Evolutionary conservation across 2,329 filamentous ascomycete genomes (phyloP).

Genomic region (Talaromyces rugulosus): DNA sequence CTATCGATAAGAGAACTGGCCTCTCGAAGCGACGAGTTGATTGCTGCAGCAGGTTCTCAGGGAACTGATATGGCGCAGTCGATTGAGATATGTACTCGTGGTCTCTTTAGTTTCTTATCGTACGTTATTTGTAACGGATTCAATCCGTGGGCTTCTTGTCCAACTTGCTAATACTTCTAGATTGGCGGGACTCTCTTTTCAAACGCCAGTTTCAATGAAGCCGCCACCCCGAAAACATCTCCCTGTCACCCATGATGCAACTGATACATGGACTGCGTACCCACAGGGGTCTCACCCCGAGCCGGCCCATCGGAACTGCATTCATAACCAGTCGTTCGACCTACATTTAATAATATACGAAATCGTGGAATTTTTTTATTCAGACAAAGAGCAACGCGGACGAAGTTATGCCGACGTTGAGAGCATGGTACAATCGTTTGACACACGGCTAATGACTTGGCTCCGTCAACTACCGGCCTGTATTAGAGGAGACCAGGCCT

Average conservation of each 20-base stretch:
- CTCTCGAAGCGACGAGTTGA: slow-evolving; percentile 4
- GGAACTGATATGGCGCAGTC: slow-evolving; percentile 5
- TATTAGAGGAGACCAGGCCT: slow-evolving; percentile 5
- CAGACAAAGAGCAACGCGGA: not conserved
- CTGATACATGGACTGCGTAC: slow-evolving; percentile 10
- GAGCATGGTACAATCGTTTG: not conserved
- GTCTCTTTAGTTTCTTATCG: slow-evolving; percentile 10
- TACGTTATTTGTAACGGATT: not conserved
- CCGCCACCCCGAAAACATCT: slow-evolving; percentile 3
- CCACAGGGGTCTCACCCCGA: slow-evolving; percentile 1
- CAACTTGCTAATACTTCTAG: not conserved
- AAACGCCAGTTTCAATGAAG: slow-evolving; percentile 4
- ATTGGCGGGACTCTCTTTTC: slow-evolving; percentile 7
- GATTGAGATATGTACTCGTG: slow-evolving; percentile 4
- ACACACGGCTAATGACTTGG: slow-evolving; percentile 1
- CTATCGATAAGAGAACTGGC: slow-evolving; percentile 2
- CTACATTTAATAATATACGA: slow-evolving; percentile 13
- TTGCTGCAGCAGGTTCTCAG: slow-evolving; percentile 7
- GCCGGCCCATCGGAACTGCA: slow-evolving; percentile 9
- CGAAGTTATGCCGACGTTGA: slow-evolving; percentile 7
- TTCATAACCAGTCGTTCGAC: slow-evolving; percentile 10
- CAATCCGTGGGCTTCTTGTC: not conserved
- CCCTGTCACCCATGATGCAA: slow-evolving; percentile 1
- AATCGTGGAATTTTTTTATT: slow-evolving; percentile 3
- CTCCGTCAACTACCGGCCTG: slow-evolving; percentile 2